Percentiles rank a stretch among this genome's conserved stretches.
These are phyloP conservation scores for Cryptococcus sp. DNA, from an alignment of 1,284 basidiomycete species.

Conservation along the genomic window DNA sequence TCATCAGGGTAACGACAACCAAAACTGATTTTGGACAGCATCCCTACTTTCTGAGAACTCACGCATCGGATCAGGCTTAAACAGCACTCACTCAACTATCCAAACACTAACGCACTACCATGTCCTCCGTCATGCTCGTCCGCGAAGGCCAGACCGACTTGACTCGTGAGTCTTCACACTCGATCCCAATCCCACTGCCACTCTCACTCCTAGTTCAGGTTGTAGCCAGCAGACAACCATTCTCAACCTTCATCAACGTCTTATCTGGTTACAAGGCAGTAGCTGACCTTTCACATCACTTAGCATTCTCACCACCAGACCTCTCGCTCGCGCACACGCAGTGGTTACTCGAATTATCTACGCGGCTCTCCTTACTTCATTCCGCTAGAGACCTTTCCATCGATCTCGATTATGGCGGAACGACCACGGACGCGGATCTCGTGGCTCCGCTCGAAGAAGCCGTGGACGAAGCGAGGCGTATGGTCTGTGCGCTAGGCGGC, in stretches of 20 bases:
- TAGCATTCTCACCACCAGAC: constrained; percentile 24
- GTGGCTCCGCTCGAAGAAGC: constrained; percentile 27
- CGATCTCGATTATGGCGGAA: constrained; percentile 32
- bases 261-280: no score
- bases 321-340: constrained; percentile 27
- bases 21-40: no score
- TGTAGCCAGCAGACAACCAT: no score
- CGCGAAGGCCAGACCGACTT: constrained; percentile 24
- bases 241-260: not conserved
- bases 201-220: not conserved
- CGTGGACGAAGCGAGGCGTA: constrained; percentile 33
- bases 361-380: constrained; percentile 17
- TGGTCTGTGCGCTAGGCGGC: constrained; percentile 29
- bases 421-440: constrained; percentile 18
- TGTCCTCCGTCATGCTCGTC: constrained; percentile 17
- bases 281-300: not conserved
- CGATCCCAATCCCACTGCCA: not conserved
- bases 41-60: no score
- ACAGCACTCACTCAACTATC: not conserved
- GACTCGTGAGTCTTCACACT: constrained; percentile 17
- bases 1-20: no score
- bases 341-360: constrained; percentile 24
- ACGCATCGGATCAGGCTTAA: no score
- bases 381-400: constrained; percentile 12
- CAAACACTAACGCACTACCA: not conserved